A percentile compares a stretch with the other conserved stretches of the same genome.
Conservation (phyloP, 768 basidiomycete genomes). For the Cyclocybe aegerita region DNA sequence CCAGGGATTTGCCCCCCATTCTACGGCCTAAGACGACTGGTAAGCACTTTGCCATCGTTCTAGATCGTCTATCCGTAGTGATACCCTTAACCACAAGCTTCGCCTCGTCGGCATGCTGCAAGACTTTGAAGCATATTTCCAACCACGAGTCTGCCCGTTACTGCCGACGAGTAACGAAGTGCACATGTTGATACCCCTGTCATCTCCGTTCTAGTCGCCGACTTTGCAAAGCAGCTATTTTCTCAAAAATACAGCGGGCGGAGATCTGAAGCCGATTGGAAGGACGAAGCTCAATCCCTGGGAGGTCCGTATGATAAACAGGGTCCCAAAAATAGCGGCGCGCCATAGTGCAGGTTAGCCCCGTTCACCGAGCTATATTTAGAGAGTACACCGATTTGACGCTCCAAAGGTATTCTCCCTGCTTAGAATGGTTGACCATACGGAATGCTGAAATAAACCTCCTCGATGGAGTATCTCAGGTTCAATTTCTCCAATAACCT, state of each 20-base stretch:
- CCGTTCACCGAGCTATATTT: conserved; percentile 8
- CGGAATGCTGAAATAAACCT: conserved; percentile 1
- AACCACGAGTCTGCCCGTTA: no score
- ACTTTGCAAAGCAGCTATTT: conserved; percentile 1
- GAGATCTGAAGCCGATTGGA: neutral
- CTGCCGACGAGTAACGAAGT: no score
- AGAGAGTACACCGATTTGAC: no score
- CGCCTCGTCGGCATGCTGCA: no score
- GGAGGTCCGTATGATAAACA: neutral
- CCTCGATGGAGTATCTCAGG: conserved; percentile 5
- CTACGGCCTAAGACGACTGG: no score
- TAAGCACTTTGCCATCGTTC: no score
- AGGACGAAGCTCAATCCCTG: neutral
- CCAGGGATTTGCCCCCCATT: no score
- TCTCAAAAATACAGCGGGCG: neutral
- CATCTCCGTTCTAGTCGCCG: no score
- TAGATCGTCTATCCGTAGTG: no score
- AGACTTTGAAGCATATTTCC: no score
- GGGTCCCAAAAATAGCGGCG: neutral
- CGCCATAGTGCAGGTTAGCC: conserved; percentile 4
- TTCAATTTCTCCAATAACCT: neutral
- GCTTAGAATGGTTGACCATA: conserved; percentile 6
- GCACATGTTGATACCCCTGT: no score
- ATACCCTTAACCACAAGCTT: no score
- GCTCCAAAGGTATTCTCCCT: neutral